Base-by-base conservation (phyloP, 2,329 filamentous ascomycete species). In the Trichoderma citrinoviride region DNA sequence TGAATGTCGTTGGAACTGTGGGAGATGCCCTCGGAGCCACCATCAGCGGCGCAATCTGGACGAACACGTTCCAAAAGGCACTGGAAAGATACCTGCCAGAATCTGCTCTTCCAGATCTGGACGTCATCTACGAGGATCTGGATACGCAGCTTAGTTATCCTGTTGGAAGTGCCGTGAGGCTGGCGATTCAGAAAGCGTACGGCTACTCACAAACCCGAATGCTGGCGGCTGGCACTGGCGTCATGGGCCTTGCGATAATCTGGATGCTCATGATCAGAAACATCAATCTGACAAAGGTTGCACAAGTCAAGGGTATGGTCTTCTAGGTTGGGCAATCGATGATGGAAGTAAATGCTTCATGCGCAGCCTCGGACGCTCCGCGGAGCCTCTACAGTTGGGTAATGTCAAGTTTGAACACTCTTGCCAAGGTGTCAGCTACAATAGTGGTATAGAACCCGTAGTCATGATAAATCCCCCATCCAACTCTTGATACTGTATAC, bases 121-220 rank as follows among this genome's bases (percentile, higher is more conserved):
- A 85, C 15, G 82, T 82, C 1, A 80, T 83, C 50, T 80, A 78
- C 60, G 73, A 68, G 7, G 70, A 73, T 23, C 64, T 80, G n/a
- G 62, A 63, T 0, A 70, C 67, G 4, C 79, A 81, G 68, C 68
- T 79, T 3, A 67, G 67, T 5, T 84, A 82, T 67, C 70, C 75
- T 0, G 69, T 79, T 17, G 78, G 80, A 5, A 79, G 70, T 7
- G 71, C 76, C 0, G 77, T 74, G 23, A 73, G 82, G 17, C 66
- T 74, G 19, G 82, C 76, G 2, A 82, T 83, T 57, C 75, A 80
- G 33, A 63, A 74, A 53, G 80, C 82, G 0, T 85, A 85, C 65
- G 80, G 76, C 1, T 78, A 80, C 43, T 76, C 79, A 5, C 81
- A 85, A 73, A 76, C 74, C 14, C 68, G 73, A 40, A 78, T 78